Percentiles rank a stretch among this genome's conserved stretches.
These are phyloP conservation scores for Arachis hypogaea DNA, from an alignment of 306 rosid genomes.

Conservation along the genomic window DNA sequence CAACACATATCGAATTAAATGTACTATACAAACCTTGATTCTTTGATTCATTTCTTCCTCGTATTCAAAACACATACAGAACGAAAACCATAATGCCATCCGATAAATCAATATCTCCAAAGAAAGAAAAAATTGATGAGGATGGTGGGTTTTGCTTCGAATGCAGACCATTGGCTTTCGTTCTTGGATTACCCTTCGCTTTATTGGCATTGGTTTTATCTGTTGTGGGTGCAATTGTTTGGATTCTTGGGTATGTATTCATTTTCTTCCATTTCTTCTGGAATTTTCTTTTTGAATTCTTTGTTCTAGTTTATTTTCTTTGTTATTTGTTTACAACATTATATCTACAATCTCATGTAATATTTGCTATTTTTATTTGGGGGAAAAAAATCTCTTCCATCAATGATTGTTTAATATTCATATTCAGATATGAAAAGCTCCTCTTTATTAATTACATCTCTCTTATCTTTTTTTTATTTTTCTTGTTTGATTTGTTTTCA, in stretches of 20 bases:
- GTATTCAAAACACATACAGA: no score
- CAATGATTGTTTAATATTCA: not conserved
- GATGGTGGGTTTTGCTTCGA: slow-evolving; percentile 55
- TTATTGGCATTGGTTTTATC: slow-evolving; percentile 57
- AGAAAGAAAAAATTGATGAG: slow-evolving; percentile 43
- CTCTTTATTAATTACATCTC: no score
- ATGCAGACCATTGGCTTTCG: slow-evolving; percentile 85
- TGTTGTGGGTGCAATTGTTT: slow-evolving; percentile 63
- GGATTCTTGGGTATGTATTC: slow-evolving; percentile 62
- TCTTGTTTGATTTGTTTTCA: not conserved
- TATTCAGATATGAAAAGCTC: not conserved
- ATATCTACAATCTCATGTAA: not conserved
- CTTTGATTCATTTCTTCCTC: no score
- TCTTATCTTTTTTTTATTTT: no score
- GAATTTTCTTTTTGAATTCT: not conserved
- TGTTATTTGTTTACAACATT: slow-evolving; percentile 13
- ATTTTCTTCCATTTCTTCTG: slow-evolving; percentile 1
- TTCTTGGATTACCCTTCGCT: slow-evolving; percentile 80
- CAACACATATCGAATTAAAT: no score
- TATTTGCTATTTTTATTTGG: not conserved
- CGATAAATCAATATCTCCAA: not conserved
- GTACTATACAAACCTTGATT: no score
- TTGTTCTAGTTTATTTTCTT: slow-evolving; percentile 34
- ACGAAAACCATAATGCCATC: no score
- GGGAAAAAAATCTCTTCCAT: not conserved